These are phyloP conservation scores for Penstemon eatonii DNA, from an alignment of 257 asterid species.

Conservation along the genomic window DNA sequence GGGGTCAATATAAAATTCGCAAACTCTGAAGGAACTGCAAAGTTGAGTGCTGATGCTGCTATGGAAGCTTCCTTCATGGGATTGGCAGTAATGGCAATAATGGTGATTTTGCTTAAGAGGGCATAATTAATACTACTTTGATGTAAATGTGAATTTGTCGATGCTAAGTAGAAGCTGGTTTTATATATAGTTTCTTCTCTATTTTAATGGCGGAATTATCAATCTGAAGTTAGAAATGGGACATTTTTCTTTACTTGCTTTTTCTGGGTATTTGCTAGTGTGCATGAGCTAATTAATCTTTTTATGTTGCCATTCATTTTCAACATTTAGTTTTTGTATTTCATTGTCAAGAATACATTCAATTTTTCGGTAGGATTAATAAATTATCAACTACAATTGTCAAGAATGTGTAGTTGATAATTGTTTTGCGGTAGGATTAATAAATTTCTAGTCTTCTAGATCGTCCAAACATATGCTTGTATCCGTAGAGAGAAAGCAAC, in stretches of 20 bases:
- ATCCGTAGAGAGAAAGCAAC: too few species aligned
- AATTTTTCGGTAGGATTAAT: too few species aligned
- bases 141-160: constrained; percentile 33
- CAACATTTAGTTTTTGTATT: too few species aligned
- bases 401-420: too few species aligned
- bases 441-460: too few species aligned
- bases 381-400: too few species aligned
- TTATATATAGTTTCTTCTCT: not conserved
- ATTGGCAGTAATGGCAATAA: constrained; percentile 60
- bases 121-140: constrained; percentile 13
- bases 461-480: too few species aligned
- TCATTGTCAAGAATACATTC: too few species aligned
- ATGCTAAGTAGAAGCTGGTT: constrained; percentile 13
- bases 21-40: constrained; percentile 39
- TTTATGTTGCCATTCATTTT: too few species aligned
- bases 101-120: constrained; percentile 47
- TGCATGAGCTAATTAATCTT: too few species aligned
- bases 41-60: constrained; percentile 32
- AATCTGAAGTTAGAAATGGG: not conserved
- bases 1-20: constrained; percentile 8
- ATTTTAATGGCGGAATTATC: not conserved
- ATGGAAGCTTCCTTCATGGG: constrained; percentile 62
- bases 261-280: too few species aligned
- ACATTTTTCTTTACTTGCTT: not conserved
- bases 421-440: too few species aligned